Evolutionary conservation across 192 early-diverging fungal genomes (phyloP), one percentile per base, ranked within the genome.

Genomic region (Dissophora globulifera): DNA sequence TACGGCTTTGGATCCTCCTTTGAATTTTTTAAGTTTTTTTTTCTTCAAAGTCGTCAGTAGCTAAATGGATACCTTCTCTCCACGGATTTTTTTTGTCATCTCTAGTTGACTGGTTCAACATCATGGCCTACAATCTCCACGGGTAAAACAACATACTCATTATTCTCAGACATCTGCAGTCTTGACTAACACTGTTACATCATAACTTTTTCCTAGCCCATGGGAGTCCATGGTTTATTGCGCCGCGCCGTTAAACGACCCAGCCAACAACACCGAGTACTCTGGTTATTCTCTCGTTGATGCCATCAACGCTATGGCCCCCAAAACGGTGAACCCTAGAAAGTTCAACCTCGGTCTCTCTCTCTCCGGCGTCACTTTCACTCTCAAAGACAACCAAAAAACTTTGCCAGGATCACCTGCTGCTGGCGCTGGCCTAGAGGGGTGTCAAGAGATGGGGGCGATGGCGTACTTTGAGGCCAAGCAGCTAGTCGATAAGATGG

Each of bases 271-370:
- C 5, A 69, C 67, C 0, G 30, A 51, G 13, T 69, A 60, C 30
- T n/a, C 30, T 5, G 67, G 67, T 9, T 69, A 69, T 50, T 69
- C 67, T 0, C 57, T 69, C 38, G 25, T 48, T 22, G 58, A 69
- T 8, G 58, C 67, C n/a, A 19, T 60, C 42, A 23, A 43, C 5
- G 59, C 67, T 27, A 69, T 69, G 67, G 67, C 67, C 16, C 67
- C 67, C 42, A 43, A 54, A 4, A 47, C 67, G 31, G 67, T 69
- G 57, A 47, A 40, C 51, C 57, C 67, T 43, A 32, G 52, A 19
- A 69, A 69, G 41, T 69, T 69, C 58, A 69, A 69, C 48, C 43
- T 69, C 19, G 58, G 67, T 3, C 69, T 62, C 20, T 71, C 60
- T 8, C 50, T 62, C 27, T 71, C 60, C 16, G 69, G 60, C 10